Evolutionary conservation across 2,329 filamentous ascomycete genomes (phyloP).

Genomic region (Aspergillus sp.): DNA sequence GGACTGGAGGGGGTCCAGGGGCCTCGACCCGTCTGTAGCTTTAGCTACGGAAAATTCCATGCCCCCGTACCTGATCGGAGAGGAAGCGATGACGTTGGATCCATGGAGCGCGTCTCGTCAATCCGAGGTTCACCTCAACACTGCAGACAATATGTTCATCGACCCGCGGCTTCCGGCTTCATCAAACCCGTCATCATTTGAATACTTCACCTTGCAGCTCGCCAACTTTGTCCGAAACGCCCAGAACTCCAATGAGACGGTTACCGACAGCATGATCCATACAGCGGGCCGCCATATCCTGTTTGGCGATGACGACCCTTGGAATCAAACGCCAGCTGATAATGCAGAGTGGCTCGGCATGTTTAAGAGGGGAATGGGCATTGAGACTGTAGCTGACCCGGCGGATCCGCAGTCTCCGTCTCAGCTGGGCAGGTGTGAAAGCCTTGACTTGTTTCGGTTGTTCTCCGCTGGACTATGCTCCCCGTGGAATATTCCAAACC

Average conservation of each 20-base stretch:
- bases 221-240: slow-evolving; percentile 24
- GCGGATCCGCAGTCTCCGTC: background rate
- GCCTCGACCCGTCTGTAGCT: slow-evolving; percentile 29
- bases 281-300: slow-evolving; percentile 31
- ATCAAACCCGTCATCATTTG: background rate
- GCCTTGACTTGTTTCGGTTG: background rate
- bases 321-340: slow-evolving; percentile 40
- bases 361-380: slow-evolving; percentile 1
- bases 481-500: no score
- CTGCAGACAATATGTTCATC: no score
- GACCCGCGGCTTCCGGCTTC: background rate
- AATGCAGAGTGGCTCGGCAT: slow-evolving; percentile 15
- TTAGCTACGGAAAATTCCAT: slow-evolving; percentile 38
- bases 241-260: slow-evolving; percentile 19
- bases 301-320: slow-evolving; percentile 33
- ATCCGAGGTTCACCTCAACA: background rate
- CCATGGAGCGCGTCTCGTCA: slow-evolving; percentile 16
- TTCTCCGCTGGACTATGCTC: no score
- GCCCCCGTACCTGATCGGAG: slow-evolving; percentile 36
- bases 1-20: slow-evolving; percentile 37
- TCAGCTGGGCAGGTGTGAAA: background rate
- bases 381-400: background rate
- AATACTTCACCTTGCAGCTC: slow-evolving; percentile 23
- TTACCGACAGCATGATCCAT: slow-evolving; percentile 34
- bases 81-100: slow-evolving; percentile 21